A percentile compares a stretch with the other conserved stretches of the same genome.
Conservation (phyloP, 306 rosid genomes). For the Lagenaria siceraria region DNA sequence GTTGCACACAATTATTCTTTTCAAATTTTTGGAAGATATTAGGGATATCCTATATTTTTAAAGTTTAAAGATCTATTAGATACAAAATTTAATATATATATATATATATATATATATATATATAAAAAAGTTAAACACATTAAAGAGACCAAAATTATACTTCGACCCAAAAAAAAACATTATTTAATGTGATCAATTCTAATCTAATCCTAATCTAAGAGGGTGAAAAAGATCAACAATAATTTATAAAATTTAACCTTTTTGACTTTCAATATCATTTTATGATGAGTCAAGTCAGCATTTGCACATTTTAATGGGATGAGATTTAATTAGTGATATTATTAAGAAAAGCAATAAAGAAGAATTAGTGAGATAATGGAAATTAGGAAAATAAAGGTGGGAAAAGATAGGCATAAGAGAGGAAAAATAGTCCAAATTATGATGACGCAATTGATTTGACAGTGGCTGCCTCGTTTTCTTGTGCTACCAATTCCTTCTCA, state of each 20-base stretch:
- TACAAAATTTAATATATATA: no score
- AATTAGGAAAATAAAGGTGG: background rate
- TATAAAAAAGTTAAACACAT: no score
- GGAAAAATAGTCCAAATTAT: conserved; percentile 6
- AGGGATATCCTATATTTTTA: no score
- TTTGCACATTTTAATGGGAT: background rate
- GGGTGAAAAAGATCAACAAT: background rate
- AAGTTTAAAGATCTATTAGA: no score
- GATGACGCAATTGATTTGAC: conserved; percentile 33
- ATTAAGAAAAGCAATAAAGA: no score
- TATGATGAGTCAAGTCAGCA: background rate
- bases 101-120: no score
- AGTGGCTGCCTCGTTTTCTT: conserved; percentile 26
- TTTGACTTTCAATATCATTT: background rate
- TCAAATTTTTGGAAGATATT: no score
- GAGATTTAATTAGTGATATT: no score
- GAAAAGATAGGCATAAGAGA: background rate
- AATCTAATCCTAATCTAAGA: background rate
- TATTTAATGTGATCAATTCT: background rate
- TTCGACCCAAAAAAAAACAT: no score
- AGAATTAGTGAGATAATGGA: background rate
- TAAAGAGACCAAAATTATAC: no score
- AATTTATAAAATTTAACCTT: no score
- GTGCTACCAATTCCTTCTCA: conserved; percentile 19
- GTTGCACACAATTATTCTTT: no score